Evolutionary conservation across 345 rosid genomes (phyloP).

Genomic region (Salix exigua): DNA sequence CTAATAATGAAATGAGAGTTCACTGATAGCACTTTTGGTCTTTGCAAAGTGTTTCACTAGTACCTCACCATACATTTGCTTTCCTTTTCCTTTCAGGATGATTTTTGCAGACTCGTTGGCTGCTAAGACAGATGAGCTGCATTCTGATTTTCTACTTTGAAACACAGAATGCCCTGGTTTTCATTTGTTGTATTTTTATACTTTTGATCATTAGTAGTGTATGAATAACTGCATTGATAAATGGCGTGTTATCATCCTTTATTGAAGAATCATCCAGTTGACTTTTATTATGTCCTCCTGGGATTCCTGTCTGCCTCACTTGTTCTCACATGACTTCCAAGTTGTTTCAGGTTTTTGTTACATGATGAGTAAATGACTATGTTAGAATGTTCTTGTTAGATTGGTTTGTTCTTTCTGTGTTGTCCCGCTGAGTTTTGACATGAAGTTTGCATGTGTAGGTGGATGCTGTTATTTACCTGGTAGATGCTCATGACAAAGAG

Average conservation of each 20-base stretch:
- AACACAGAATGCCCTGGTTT: neutral
- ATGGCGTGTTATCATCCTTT: neutral
- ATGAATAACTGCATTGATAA: neutral
- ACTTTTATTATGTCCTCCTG: neutral
- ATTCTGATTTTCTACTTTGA: neutral
- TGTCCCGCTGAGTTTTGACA: neutral
- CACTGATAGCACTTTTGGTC: constrained; percentile 20
- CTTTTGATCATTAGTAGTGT: neutral
- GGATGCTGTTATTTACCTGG: constrained; percentile 73
- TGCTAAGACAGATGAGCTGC: neutral
- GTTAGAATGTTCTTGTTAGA: neutral
- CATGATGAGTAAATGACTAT: neutral
- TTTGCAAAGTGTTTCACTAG: constrained; percentile 16
- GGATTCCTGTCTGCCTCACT: neutral
- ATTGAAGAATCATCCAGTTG: neutral
- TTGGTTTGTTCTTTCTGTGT: neutral
- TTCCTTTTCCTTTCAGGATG: neutral
- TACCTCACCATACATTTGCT: constrained; percentile 14
- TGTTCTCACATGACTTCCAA: neutral
- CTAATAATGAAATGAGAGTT: constrained; percentile 22
- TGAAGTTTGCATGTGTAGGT: constrained; percentile 33
- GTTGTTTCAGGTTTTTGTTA: neutral
- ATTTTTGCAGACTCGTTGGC: neutral
- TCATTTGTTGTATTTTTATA: neutral
- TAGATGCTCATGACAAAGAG: constrained; percentile 67